Evolutionary conservation across 441 rosid species (phyloP).

Genomic region (Erodium texanum): DNA sequence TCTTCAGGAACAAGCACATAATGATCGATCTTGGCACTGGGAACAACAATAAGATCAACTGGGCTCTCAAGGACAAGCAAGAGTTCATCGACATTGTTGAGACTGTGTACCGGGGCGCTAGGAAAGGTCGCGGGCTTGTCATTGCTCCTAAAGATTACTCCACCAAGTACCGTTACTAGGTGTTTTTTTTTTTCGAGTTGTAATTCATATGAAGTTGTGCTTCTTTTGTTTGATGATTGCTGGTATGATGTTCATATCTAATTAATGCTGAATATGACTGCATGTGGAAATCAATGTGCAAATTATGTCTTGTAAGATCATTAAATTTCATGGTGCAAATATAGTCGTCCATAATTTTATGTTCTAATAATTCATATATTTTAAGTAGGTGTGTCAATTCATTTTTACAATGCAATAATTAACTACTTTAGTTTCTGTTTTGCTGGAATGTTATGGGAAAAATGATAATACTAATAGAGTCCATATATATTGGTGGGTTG

Average conservation of each 20-base stretch:
- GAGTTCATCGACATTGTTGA: not conserved
- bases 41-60: conserved; percentile 91
- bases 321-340: no score
- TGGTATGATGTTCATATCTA: not conserved
- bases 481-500: no score
- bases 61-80: conserved; percentile 45
- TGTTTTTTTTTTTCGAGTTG: no score
- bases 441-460: no score
- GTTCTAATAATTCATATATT: no score
- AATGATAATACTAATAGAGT: no score
- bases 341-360: no score
- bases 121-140: not conserved
- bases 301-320: no score
- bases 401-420: no score
- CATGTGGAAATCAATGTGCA: not conserved
- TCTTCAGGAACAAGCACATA: conserved; percentile 73
- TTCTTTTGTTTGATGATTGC: not conserved
- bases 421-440: no score
- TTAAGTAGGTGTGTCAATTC: no score
- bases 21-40: conserved; percentile 97
- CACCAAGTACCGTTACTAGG: not conserved
- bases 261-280: not conserved
- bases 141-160: not conserved
- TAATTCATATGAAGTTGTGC: not conserved
- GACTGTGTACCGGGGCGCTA: not conserved